Conservation (phyloP, 208 protist genomes). For the Leishmania aethiopica region DNA sequence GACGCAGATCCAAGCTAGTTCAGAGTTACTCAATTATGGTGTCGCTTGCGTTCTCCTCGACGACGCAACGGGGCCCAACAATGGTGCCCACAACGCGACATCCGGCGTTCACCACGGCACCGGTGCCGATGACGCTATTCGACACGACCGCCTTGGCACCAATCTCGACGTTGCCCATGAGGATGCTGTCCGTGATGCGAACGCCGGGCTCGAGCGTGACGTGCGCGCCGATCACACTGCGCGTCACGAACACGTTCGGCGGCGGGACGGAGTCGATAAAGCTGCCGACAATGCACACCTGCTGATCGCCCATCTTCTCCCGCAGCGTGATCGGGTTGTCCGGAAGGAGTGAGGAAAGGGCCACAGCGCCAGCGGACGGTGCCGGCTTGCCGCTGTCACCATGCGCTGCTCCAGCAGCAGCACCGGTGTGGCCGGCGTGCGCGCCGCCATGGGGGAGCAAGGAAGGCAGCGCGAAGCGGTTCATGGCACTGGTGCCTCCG, state of each 20-base stretch:
- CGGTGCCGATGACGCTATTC: conserved; percentile 61
- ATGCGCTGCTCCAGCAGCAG: not conserved
- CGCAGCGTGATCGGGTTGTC: conserved; percentile 63
- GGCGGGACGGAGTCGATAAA: conserved; percentile 59
- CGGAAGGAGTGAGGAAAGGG: conserved; percentile 49
- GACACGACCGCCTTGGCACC: conserved; percentile 52
- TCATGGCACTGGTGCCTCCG: not conserved
- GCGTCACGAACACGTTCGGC: conserved; percentile 60
- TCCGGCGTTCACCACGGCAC: conserved; percentile 51
- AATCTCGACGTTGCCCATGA: conserved; percentile 74
- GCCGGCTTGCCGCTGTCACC: conserved; percentile 12
- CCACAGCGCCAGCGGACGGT: conserved; percentile 27
- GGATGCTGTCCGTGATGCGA: conserved; percentile 73
- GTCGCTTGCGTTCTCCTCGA: conserved; percentile 57
- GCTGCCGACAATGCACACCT: conserved; percentile 65
- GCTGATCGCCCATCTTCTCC: conserved; percentile 35
- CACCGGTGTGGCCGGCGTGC: conserved; percentile 6
- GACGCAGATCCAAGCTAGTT: not conserved
- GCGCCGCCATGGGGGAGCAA: conserved; percentile 6
- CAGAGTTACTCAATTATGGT: conserved; percentile 36
- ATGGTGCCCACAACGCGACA: conserved; percentile 47
- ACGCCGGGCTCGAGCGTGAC: conserved; percentile 63
- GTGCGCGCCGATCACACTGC: conserved; percentile 80
- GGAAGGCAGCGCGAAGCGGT: conserved; percentile 5
- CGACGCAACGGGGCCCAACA: conserved; percentile 58